Evolutionary conservation across 2,329 filamentous ascomycete genomes (phyloP).

Genomic region (Sclerotinia minor): DNA sequence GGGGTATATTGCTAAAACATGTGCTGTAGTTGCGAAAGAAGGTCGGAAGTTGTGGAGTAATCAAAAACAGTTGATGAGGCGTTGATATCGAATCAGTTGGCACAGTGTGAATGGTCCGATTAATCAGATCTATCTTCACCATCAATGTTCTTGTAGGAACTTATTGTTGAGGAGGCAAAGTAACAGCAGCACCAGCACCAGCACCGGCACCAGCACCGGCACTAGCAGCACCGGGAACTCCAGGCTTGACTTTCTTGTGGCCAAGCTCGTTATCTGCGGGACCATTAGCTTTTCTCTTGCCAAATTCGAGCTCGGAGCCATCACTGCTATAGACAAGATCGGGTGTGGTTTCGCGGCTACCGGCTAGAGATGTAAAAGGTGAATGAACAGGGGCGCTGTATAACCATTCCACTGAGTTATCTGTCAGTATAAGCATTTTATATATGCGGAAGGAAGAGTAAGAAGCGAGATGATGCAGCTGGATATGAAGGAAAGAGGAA

Average conservation of each 20-base stretch:
- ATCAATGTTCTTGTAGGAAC: background rate
- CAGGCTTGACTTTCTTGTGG: background rate
- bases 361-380: background rate
- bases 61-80: background rate
- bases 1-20: slow-evolving; percentile 11
- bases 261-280: background rate
- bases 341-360: background rate
- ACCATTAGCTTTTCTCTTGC: background rate
- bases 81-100: background rate
- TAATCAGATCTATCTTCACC: background rate
- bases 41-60: background rate
- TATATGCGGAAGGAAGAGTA: background rate
- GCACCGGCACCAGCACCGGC: background rate
- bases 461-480: background rate
- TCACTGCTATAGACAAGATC: background rate
- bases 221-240: background rate
- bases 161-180: background rate
- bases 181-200: background rate
- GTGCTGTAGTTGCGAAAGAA: background rate
- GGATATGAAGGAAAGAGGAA: background rate
- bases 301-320: background rate
- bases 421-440: background rate
- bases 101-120: background rate
- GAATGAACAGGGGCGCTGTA: background rate
- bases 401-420: slow-evolving; percentile 4